These are phyloP conservation scores for Diaporthe sp. DNA, from an alignment of 2,329 filamentous ascomycete species.

Conservation along the genomic window DNA sequence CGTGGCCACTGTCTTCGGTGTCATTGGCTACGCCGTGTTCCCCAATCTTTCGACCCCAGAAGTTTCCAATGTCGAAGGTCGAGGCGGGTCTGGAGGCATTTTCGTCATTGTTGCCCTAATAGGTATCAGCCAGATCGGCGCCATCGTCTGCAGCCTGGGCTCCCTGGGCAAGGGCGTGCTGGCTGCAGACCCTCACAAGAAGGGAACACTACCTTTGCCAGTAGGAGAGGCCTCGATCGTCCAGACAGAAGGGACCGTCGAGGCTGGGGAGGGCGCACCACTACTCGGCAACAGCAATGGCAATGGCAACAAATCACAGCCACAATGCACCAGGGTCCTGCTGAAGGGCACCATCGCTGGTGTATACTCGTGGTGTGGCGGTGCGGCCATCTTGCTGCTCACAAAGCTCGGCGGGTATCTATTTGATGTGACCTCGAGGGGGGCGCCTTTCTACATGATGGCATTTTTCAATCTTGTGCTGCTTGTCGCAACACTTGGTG, in stretches of 20 bases:
- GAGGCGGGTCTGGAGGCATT: slow-evolving; percentile 76
- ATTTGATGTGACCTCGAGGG: slow-evolving; percentile 81
- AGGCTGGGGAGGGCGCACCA: slow-evolving; percentile 50
- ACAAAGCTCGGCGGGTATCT: slow-evolving; percentile 91
- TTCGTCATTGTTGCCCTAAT: slow-evolving; percentile 84
- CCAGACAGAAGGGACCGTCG: slow-evolving; percentile 34
- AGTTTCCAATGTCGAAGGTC: slow-evolving; percentile 71
- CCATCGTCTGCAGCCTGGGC: slow-evolving; percentile 95
- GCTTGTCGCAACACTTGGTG: slow-evolving; percentile 66
- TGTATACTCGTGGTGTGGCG: slow-evolving; percentile 91
- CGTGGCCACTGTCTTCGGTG: slow-evolving; percentile 77
- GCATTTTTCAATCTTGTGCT: slow-evolving; percentile 85
- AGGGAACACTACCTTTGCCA: slow-evolving; percentile 42
- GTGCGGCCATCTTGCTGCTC: slow-evolving; percentile 87
- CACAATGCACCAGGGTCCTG: slow-evolving; percentile 60
- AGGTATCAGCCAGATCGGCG: slow-evolving; percentile 93
- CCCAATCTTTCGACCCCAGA: slow-evolving; percentile 84
- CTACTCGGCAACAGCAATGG: slow-evolving; percentile 48
- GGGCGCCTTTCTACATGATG: slow-evolving; percentile 95
- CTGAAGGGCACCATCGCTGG: slow-evolving; percentile 96
- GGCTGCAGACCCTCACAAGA: slow-evolving; percentile 54
- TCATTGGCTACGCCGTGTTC: slow-evolving; percentile 83
- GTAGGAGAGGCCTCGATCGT: slow-evolving; percentile 32
- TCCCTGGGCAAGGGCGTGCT: slow-evolving; percentile 86
- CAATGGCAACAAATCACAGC: slow-evolving; percentile 29